Base-by-base conservation (phyloP, 2,329 filamentous ascomycete species). In the Plectosphaerella plurivora region DNA sequence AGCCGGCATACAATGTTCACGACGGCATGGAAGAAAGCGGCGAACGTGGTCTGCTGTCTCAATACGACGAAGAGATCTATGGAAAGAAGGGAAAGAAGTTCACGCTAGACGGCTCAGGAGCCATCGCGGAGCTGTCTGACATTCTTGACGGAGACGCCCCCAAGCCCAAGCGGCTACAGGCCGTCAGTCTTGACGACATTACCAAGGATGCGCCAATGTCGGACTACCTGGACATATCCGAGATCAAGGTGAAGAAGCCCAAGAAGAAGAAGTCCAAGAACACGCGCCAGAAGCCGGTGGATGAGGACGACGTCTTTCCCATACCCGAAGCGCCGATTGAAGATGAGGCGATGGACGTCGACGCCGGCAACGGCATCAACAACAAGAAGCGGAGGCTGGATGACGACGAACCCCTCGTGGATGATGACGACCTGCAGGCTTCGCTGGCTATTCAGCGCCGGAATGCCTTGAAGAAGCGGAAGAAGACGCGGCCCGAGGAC, bases 1-100 rank as follows among this genome's bases (percentile, higher is more conserved):
- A 87, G 65, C 87, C 88, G 1, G 86, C 85, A 1, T 99, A 99
- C 68, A 90, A 99, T 61, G 92, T 93, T 0, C 87, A 90, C 55
- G 28, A 33, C 11, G 84, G 87, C 53, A 75, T 86, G 35, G 86
- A 88, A 45, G 79, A 84, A 25, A 80, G 80, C 22, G 86, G 81
- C 12, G 76, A 86, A 53, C 79, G 79, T 16, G 80, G 81, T 6
- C 84, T 99, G 22, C 73, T 99, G 42, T 83, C 89, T 14, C 93
- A 99, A 61, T 99, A 99, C 64, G 94, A 97, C 61, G 94, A 97
- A 58, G 93, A 96, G 64, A 95, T 97, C 50, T 83, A 88, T 36
- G 91, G 91, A 51, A 96, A 96, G 71, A 94, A 95, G 73, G 76
- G 80, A 52, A 96, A 95, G 66, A 81, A 82, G 22, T 99, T 99